phyloP scores from a whole-genome alignment of 257 asterid species.

The Rehmannia glutinosa region DNA sequence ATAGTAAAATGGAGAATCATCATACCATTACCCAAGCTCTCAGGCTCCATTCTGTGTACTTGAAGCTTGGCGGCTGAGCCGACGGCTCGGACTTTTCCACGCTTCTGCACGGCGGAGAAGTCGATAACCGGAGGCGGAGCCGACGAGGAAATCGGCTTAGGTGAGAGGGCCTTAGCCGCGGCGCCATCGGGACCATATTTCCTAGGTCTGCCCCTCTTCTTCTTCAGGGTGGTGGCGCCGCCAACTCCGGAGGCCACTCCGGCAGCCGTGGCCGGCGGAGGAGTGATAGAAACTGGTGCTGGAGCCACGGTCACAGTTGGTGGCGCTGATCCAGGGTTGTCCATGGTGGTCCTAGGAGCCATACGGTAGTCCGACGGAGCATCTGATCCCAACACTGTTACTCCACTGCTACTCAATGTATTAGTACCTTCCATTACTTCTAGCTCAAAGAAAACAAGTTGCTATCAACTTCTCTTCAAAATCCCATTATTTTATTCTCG shows the following conservation, averaged over 20 bases:
- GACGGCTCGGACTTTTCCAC: conserved; percentile 56
- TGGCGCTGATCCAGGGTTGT: conserved; percentile 46
- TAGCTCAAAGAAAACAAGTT: conserved; percentile 9
- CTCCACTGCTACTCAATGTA: conserved; percentile 57
- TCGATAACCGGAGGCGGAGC: conserved; percentile 89
- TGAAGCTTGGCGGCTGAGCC: conserved; percentile 43
- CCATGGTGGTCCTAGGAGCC: conserved; percentile 64
- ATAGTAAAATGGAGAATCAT: neutral
- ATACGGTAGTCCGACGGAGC: conserved; percentile 86
- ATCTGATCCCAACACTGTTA: conserved; percentile 91
- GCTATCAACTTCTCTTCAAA: conserved; percentile 26
- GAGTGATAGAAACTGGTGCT: conserved; percentile 25
- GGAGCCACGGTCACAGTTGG: conserved; percentile 16
- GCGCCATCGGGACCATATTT: conserved; percentile 87
- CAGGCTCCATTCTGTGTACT: conserved; percentile 44
- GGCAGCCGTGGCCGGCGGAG: conserved; percentile 25
- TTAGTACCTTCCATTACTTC: conserved; percentile 55
- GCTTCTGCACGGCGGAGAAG: conserved; percentile 71
- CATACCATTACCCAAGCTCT: conserved; percentile 40
- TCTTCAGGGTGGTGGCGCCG: conserved; percentile 35
- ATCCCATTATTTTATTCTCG: too few relatives aligned
- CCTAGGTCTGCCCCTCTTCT: conserved; percentile 92
- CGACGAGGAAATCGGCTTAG: conserved; percentile 81
- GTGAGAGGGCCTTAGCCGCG: conserved; percentile 54
- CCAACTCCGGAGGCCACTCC: conserved; percentile 24